Evolutionary conservation across 257 asterid species (phyloP).

Genomic region (Plectranthus barbatus): DNA sequence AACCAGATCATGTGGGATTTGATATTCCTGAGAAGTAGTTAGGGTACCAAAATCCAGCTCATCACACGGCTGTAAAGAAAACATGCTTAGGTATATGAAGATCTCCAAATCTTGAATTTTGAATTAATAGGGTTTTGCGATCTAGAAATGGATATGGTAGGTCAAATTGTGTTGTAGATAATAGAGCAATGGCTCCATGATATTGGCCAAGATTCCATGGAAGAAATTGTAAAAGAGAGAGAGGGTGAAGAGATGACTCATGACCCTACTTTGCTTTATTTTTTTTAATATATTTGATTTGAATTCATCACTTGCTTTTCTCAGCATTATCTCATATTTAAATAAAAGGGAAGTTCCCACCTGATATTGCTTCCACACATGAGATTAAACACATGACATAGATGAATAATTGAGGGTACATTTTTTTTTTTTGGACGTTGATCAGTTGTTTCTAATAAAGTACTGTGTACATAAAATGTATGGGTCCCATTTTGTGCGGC

Average conservation of each 20-base stretch:
- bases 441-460: no score
- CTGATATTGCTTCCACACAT: no score
- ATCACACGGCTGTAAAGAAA: slow-evolving; percentile 21
- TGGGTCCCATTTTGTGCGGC: no score
- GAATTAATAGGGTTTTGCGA: neutral
- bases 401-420: no score
- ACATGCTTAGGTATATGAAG: slow-evolving; percentile 8
- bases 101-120: neutral
- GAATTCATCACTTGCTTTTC: neutral
- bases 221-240: neutral
- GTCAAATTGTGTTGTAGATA: neutral
- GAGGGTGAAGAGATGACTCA: neutral
- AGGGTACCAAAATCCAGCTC: slow-evolving; percentile 20
- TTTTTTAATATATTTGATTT: neutral
- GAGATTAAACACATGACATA: no score
- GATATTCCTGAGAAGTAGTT: neutral
- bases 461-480: no score
- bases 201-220: neutral
- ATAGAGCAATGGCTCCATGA: neutral
- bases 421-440: no score
- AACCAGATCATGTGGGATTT: neutral
- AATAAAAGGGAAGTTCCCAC: no score
- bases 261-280: neutral
- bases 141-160: neutral
- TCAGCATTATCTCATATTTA: neutral